Evolutionary conservation across 805 yeast species (phyloP).

Genomic region (Pichia manshurica): DNA sequence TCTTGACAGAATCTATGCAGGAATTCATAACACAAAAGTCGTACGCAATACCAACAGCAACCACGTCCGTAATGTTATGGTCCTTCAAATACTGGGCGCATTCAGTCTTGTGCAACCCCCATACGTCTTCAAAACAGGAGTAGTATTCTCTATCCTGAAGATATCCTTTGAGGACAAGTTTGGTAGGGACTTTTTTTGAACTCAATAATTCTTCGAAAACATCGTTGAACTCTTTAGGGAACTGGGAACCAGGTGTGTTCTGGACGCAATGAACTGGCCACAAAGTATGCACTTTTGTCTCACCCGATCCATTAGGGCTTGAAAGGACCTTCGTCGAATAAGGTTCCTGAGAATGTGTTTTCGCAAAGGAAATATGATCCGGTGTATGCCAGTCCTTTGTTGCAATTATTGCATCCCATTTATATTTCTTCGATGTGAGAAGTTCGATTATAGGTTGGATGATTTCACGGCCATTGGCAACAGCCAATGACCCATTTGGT

Average conservation of each 20-base stretch:
- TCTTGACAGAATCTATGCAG: conserved; percentile 57
- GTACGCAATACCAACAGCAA: conserved; percentile 75
- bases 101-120: conserved; percentile 69
- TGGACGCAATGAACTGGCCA: conserved; percentile 96
- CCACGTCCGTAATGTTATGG: conserved; percentile 51
- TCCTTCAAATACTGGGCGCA: conserved; percentile 43
- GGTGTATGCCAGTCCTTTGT: conserved; percentile 89
- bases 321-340: conserved; percentile 43
- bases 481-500: conserved; percentile 72
- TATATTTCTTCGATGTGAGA: conserved; percentile 32
- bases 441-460: conserved; percentile 48
- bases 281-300: conserved; percentile 39
- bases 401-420: conserved; percentile 63
- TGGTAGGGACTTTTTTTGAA: conserved; percentile 33
- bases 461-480: conserved; percentile 53
- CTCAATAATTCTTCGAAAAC: conserved; percentile 23
- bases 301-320: conserved; percentile 42
- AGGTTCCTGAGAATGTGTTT: conserved; percentile 49
- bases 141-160: conserved; percentile 74
- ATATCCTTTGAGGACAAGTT: conserved; percentile 63
- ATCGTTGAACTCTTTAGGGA: conserved; percentile 46
- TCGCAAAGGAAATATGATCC: conserved; percentile 78
- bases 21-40: conserved; percentile 83
- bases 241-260: conserved; percentile 56
- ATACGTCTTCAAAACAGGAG: conserved; percentile 78